These are phyloP conservation scores for Podila horticola DNA, from an alignment of 192 early-diverging fungal genomes.

Conservation along the genomic window DNA sequence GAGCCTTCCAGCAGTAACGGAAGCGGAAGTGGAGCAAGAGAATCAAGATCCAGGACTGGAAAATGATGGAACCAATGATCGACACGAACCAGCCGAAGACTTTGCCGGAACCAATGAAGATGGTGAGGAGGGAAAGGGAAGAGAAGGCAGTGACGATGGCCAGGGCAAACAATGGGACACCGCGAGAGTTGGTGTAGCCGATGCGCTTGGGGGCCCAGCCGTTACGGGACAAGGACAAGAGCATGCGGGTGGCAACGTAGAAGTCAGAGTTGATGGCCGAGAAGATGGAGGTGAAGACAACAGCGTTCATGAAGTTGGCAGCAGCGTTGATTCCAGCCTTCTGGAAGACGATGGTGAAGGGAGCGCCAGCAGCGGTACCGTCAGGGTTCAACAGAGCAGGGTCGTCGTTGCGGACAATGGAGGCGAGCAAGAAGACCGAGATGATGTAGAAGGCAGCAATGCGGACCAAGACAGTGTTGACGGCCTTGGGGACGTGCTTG, in stretches of 20 bases:
- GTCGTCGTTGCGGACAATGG: conserved; percentile 69
- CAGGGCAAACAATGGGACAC: conserved; percentile 73
- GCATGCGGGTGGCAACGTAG: conserved; percentile 83
- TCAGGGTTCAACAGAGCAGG: conserved; percentile 58
- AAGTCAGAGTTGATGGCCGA: conserved; percentile 91
- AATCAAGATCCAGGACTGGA: conserved; percentile 90
- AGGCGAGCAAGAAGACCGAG: conserved; percentile 72
- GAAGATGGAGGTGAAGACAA: conserved; percentile 73
- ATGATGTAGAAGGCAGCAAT: conserved; percentile 75
- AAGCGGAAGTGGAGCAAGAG: conserved; percentile 85
- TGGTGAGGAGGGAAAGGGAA: conserved; percentile 68
- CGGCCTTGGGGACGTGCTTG: conserved; percentile 75
- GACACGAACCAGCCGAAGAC: conserved; percentile 77
- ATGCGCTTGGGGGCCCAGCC: conserved; percentile 80
- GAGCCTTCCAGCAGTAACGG: conserved; percentile 78
- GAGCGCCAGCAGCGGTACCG: conserved; percentile 65
- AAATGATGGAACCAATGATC: conserved; percentile 76
- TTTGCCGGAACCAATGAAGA: conserved; percentile 70
- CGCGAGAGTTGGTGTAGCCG: conserved; percentile 65
- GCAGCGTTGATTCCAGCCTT: conserved; percentile 70
- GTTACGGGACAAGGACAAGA: conserved; percentile 79
- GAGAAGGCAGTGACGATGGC: conserved; percentile 72
- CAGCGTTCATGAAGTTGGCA: conserved; percentile 78
- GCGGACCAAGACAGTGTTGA: conserved; percentile 78
- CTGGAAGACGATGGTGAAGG: conserved; percentile 76